Evolutionary conservation across 495 filamentous ascomycete genomes (phyloP).

Genomic region (Trichoderma asperelloides): DNA sequence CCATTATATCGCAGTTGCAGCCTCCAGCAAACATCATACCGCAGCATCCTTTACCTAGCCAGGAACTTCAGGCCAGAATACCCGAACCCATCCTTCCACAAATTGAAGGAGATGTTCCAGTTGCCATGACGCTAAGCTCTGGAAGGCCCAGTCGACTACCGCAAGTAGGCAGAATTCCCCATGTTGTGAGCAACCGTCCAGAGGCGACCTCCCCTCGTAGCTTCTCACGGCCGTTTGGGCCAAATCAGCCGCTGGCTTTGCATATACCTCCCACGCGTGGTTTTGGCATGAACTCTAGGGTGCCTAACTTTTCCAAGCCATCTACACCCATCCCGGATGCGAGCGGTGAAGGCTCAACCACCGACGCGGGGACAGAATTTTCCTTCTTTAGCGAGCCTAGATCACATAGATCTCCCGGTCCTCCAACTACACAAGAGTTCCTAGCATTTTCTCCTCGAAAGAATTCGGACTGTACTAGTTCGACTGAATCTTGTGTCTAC

Average conservation of each 20-base stretch:
- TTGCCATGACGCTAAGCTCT: slow-evolving; percentile 12
- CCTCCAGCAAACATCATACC: background rate
- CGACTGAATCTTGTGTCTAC: slow-evolving; percentile 50
- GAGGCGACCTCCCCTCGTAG: slow-evolving; percentile 67
- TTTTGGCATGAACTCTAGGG: background rate
- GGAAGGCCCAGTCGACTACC: slow-evolving; percentile 46
- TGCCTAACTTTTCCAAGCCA: slow-evolving; percentile 12
- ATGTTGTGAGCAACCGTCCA: slow-evolving; percentile 68
- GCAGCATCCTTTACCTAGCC: background rate
- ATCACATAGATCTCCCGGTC: slow-evolving; percentile 25
- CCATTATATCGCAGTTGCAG: background rate
- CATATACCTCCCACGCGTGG: background rate
- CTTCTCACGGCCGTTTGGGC: slow-evolving; percentile 64
- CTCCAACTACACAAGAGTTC: slow-evolving; percentile 43
- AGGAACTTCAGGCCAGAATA: background rate
- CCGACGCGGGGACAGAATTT: slow-evolving; percentile 14
- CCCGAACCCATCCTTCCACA: background rate
- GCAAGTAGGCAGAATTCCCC: slow-evolving; percentile 85
- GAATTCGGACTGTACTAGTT: slow-evolving; percentile 54
- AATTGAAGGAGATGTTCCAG: background rate
- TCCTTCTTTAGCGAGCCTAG: slow-evolving; percentile 8
- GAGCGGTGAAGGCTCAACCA: slow-evolving; percentile 19
- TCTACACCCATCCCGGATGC: slow-evolving; percentile 29
- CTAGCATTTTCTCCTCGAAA: slow-evolving; percentile 64
- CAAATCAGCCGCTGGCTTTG: slow-evolving; percentile 28